Evolutionary conservation across 176 grass and related monocot species (phyloP), one percentile per base, ranked within the genome.

Genomic region (Rhynchospora pubera): DNA sequence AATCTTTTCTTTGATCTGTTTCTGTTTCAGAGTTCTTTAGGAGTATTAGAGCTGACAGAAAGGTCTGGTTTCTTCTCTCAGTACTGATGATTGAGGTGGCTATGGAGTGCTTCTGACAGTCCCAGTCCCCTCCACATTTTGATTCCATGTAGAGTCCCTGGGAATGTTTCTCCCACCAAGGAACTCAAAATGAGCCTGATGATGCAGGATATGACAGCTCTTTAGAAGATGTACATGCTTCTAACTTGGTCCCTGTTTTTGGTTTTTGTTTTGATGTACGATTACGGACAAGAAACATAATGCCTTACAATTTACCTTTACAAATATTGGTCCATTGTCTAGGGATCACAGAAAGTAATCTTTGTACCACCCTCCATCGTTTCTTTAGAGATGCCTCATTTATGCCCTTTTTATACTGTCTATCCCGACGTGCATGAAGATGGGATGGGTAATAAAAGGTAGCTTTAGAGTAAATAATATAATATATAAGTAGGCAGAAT

Each of bases 201-300:
- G 65, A 75, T 77, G 82, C 77, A 58, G 85, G 74, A 71, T 56
- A 70, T 78, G 87, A 89, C 85, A 86, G 74, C 88, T 87, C 89
- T 86, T 86, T 86, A 58, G 93, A 99, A 89, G 89, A 99, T 60
- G 97, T 99, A 86, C 83, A 84, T 85, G 87, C 62, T 86, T 84
- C 55, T 84, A 78, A 11, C 77, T 19, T 59, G 61, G 26, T 32
- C 22, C 73, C 85, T 67, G 2, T 44, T 53, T 34, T 77, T 71
- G 32, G 32, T 84, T 73, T 72, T 73, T 79, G 43, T 14, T 88
- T 57, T 83, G 23, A 62, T 84, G 65, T 87, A 69, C 42, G 57
- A 42, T 53, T 52, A 5, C 72, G 55, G 30, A 55, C 6, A 28
- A 53, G 48, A 76, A 74, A 16, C 16, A 15, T 53, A 55, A 55